Evolutionary conservation across 768 basidiomycete species (phyloP), one percentile per base, ranked within the genome.

Genomic region (Kwoniella europaea): DNA sequence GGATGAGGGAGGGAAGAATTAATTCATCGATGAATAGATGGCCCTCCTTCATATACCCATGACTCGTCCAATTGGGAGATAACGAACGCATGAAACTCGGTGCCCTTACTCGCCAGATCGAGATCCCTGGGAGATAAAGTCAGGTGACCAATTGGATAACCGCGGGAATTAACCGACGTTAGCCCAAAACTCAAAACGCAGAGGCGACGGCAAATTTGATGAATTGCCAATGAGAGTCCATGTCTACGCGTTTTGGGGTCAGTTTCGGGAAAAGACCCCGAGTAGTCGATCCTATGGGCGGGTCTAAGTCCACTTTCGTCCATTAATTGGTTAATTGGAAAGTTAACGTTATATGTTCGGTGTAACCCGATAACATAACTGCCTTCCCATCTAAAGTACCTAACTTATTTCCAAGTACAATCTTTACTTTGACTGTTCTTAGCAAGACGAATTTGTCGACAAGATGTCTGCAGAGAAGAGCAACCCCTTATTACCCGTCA

Each of bases 401-500:
- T 52, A 5, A 16, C 20, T 20, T 52, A 52, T 9, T 20, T 52
- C 20, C 9, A 52, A 52, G 50, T 20, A 52, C 41, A 16, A 1
- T 52, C 15, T 16, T 52, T 20, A 52, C 20, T 16, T 52, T 20
- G 20, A 52, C 16, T 16, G 20, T 52, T 4, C 20, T 52, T 20
- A 59, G 24, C 35, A 20, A 43, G 0, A 42, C 42, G 22, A 35
- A 13, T 35, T 35, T 35, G 35, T 24, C 1, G 27, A 4, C n/a
- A 61, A 7, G 12, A 61, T 58, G 57, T 58, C 57, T 20, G 20
- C 9, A 58, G 27, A 24, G 10, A 35, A 50, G 46, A 27, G 52
- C 16, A 44, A 57, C 2, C 46, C 58, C 20, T 53, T 75, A 50
- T 69, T 79, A 22, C 77, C 77, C 0, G 75, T 76, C 7, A 41